A percentile compares a stretch with the other conserved stretches of the same genome.
These are phyloP conservation scores for Porodaedalea pini DNA, from an alignment of 1,284 basidiomycete genomes.

Conservation along the genomic window DNA sequence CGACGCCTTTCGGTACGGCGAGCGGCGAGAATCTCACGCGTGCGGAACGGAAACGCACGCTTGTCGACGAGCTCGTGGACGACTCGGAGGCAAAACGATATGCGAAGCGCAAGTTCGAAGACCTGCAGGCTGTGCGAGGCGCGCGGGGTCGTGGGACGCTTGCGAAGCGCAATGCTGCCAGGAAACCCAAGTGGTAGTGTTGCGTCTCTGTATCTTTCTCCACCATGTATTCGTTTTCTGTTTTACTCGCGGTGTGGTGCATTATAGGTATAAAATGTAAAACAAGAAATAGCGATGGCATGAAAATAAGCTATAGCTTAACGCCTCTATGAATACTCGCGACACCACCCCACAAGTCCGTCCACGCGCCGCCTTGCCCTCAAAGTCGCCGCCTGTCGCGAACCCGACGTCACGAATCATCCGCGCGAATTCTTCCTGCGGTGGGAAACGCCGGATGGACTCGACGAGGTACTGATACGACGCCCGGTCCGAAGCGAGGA, in stretches of 20 bases:
- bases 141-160: conserved; percentile 75
- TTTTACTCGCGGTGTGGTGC: not conserved
- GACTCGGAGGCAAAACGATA: conserved; percentile 85
- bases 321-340: conserved; percentile 84
- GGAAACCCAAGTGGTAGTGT: conserved; percentile 66
- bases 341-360: conserved; percentile 82
- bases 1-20: conserved; percentile 71
- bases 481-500: conserved; percentile 91
- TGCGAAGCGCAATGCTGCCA: conserved; percentile 58
- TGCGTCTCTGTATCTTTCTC: conserved; percentile 5
- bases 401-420: conserved; percentile 90
- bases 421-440: conserved; percentile 84
- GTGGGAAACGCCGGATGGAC: conserved; percentile 93
- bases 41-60: conserved; percentile 68
- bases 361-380: conserved; percentile 86
- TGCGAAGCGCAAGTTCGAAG: conserved; percentile 91
- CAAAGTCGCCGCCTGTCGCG: conserved; percentile 61
- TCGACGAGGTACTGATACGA: conserved; percentile 99
- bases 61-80: conserved; percentile 87
- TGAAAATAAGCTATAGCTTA: conserved; percentile 49
- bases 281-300: not conserved
- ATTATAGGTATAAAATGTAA: not conserved
- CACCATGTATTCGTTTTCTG: not conserved
- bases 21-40: conserved; percentile 69
- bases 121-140: conserved; percentile 71